These are phyloP conservation scores for Lotmaria passim DNA, from an alignment of 208 protist genomes.

Conservation along the genomic window DNA sequence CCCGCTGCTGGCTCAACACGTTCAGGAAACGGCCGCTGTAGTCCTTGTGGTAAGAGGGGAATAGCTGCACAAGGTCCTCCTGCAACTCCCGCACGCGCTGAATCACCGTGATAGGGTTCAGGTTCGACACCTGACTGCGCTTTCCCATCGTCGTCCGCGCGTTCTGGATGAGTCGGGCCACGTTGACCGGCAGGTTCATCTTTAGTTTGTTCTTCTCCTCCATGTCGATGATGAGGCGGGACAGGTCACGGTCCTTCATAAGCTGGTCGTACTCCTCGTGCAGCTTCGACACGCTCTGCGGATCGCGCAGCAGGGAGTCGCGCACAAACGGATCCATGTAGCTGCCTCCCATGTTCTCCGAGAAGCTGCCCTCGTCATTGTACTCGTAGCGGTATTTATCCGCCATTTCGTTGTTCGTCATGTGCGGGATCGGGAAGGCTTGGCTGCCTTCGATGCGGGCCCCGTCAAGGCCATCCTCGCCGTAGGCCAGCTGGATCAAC, in stretches of 20 bases:
- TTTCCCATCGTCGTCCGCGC: constrained; percentile 95
- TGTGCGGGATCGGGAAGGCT: constrained; percentile 67
- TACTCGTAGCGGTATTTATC: constrained; percentile 82
- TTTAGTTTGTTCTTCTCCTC: constrained; percentile 69
- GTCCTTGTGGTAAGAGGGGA: constrained; percentile 79
- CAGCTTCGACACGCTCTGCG: constrained; percentile 70
- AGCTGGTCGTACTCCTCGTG: constrained; percentile 94
- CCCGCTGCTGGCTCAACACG: constrained; percentile 88
- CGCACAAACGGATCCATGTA: constrained; percentile 91
- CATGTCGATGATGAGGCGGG: constrained; percentile 74
- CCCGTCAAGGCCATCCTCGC: constrained; percentile 99
- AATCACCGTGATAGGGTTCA: constrained; percentile 92
- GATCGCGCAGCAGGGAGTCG: constrained; percentile 82
- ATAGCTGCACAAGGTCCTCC: constrained; percentile 81
- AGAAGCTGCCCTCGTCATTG: constrained; percentile 76
- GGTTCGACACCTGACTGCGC: constrained; percentile 83
- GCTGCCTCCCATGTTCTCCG: constrained; percentile 67
- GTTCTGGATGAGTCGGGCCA: constrained; percentile 96
- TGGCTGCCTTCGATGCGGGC: constrained; percentile 92
- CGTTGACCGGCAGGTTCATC: constrained; percentile 93
- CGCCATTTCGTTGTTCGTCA: constrained; percentile 73
- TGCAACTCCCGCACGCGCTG: constrained; percentile 76
- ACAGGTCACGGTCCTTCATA: constrained; percentile 71
- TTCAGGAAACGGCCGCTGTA: constrained; percentile 75
- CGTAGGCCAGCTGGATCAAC: constrained; percentile 98